Percentiles rank a stretch among this genome's conserved stretches.
Evolutionary conservation across 2,329 filamentous ascomycete genomes (phyloP).

Genomic region (Aspergillus alliaceus): DNA sequence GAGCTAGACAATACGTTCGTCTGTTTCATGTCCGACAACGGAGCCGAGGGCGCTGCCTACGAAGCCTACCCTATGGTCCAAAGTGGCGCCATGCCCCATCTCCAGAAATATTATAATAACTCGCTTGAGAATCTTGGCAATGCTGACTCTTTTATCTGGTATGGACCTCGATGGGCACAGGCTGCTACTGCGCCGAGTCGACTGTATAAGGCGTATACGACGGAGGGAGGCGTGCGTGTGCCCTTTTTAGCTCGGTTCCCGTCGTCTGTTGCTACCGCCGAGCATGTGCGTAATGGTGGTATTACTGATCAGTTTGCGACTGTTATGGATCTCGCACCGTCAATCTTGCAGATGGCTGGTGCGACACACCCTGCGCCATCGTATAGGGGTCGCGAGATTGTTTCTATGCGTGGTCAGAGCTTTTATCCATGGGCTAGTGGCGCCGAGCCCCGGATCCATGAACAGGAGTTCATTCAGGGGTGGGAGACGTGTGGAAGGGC

Average conservation of each 20-base stretch:
- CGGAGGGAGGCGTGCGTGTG: slow-evolving; percentile 54
- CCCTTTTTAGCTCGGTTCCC: slow-evolving; percentile 53
- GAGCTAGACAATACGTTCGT: slow-evolving; percentile 66
- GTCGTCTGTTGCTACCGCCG: slow-evolving; percentile 19
- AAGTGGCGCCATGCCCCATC: slow-evolving; percentile 54
- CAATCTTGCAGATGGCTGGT: slow-evolving; percentile 44
- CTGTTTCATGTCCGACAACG: slow-evolving; percentile 64
- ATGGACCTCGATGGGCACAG: slow-evolving; percentile 58
- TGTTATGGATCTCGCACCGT: slow-evolving; percentile 54
- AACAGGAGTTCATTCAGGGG: slow-evolving; percentile 53
- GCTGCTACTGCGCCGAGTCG: slow-evolving; percentile 53
- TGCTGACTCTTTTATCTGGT: slow-evolving; percentile 60
- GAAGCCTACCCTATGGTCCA: slow-evolving; percentile 60
- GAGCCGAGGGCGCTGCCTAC: slow-evolving; percentile 59
- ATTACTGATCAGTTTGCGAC: slow-evolving; percentile 56
- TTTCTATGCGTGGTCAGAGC: slow-evolving; percentile 52
- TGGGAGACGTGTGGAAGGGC: slow-evolving; percentile 59
- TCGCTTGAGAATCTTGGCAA: slow-evolving; percentile 59
- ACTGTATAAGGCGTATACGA: slow-evolving; percentile 52
- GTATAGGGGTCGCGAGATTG: slow-evolving; percentile 53
- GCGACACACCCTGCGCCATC: slow-evolving; percentile 54
- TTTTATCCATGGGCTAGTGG: slow-evolving; percentile 46
- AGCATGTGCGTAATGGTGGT: slow-evolving; percentile 25
- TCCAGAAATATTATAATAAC: slow-evolving; percentile 60
- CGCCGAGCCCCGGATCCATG: slow-evolving; percentile 45